These are phyloP conservation scores for Gonapodya prolifera DNA, from an alignment of 192 early-diverging fungal species.

Conservation along the genomic window DNA sequence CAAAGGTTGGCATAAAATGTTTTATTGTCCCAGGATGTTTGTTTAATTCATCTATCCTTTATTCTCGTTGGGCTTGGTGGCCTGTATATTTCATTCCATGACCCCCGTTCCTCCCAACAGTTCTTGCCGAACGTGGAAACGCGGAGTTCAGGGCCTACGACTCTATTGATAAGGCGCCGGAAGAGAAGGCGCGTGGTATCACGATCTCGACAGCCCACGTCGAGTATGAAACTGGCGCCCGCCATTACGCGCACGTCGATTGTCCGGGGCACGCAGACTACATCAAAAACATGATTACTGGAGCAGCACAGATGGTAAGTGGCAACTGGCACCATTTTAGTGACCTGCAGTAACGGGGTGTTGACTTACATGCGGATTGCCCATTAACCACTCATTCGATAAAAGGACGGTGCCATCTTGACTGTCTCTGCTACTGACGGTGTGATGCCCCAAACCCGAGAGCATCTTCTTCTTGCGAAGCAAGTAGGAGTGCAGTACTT, in stretches of 20 bases:
- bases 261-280: conserved; percentile 99
- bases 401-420: conserved; percentile 92
- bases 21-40: not conserved
- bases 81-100: not conserved
- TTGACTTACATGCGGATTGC: not conserved
- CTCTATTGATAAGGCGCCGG: conserved; percentile 96
- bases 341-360: too few relatives aligned
- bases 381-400: not conserved
- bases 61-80: not conserved
- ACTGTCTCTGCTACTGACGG: conserved; percentile 97
- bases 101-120: conserved; percentile 19
- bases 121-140: conserved; percentile 62
- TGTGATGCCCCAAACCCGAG: conserved; percentile 97
- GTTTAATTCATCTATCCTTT: conserved; percentile 8
- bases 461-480: conserved; percentile 90
- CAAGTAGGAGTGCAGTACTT: conserved; percentile 87
- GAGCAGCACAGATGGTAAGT: conserved; percentile 78
- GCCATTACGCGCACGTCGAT: conserved; percentile 95
- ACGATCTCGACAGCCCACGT: conserved; percentile 95
- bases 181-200: conserved; percentile 96
- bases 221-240: conserved; percentile 80
- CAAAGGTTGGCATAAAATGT: conserved; percentile 32
- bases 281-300: conserved; percentile 99
- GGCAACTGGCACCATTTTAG: not conserved
- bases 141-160: conserved; percentile 91